These are phyloP conservation scores for Lachnellula cervina DNA, from an alignment of 2,329 filamentous ascomycete species.

Conservation along the genomic window DNA sequence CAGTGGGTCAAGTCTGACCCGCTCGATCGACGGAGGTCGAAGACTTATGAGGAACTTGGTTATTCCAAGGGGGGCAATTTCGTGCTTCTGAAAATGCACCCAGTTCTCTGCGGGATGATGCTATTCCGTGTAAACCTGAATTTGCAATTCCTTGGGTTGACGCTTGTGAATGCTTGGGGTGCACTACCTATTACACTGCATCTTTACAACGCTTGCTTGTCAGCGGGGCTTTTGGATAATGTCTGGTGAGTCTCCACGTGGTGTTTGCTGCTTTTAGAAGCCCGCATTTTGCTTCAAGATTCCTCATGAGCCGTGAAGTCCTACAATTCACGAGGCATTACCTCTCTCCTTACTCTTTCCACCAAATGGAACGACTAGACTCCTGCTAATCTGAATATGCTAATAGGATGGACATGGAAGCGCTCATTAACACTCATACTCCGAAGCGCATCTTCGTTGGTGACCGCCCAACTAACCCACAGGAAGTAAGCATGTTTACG, in stretches of 20 bases:
- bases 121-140: neutral
- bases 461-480: neutral
- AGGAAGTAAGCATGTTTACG: neutral
- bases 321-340: neutral
- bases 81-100: neutral
- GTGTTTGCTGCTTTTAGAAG: neutral
- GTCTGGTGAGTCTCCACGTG: neutral
- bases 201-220: slow-evolving; percentile 3
- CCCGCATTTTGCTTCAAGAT: neutral
- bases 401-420: neutral
- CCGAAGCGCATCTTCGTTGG: neutral
- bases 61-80: neutral
- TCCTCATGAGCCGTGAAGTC: neutral
- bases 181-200: neutral
- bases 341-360: neutral
- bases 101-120: slow-evolving; percentile 3
- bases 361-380: neutral
- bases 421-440: neutral
- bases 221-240: neutral
- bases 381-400: neutral
- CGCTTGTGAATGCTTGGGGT: neutral
- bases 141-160: neutral
- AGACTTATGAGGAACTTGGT: neutral
- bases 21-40: neutral
- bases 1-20: neutral